These are phyloP conservation scores for Arabis hirsuta DNA, from an alignment of 345 rosid genomes.

Conservation along the genomic window DNA sequence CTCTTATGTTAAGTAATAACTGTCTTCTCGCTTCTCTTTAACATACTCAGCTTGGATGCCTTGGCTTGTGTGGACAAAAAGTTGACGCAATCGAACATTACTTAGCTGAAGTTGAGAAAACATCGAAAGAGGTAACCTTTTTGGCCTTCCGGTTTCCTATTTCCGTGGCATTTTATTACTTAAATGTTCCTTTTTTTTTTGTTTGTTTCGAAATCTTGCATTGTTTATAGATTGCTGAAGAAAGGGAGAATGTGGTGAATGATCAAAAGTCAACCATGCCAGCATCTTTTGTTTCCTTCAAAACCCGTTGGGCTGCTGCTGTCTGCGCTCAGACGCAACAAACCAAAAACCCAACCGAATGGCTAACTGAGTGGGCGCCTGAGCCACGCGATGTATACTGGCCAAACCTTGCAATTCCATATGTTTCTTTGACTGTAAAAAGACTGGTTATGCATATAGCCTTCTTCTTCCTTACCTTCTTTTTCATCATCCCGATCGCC, in stretches of 20 bases:
- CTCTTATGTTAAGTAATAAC: constrained; percentile 22
- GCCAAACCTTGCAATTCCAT: constrained; percentile 87
- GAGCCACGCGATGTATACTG: constrained; percentile 96
- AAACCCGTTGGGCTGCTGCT: constrained; percentile 96
- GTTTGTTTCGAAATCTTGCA: constrained; percentile 14
- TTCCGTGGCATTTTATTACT: not conserved
- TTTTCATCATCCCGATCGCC: constrained; percentile 92
- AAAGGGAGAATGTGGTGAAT: constrained; percentile 58
- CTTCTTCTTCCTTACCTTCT: constrained; percentile 95
- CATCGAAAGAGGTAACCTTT: constrained; percentile 69
- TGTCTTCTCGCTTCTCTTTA: constrained; percentile 16
- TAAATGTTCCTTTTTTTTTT: not conserved
- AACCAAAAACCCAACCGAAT: constrained; percentile 77
- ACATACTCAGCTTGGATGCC: constrained; percentile 79
- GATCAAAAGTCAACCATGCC: constrained; percentile 86
- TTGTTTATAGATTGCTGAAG: constrained; percentile 65
- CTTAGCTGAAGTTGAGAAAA: constrained; percentile 68
- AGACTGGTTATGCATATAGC: constrained; percentile 74
- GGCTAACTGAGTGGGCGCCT: constrained; percentile 97
- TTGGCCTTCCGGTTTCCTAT: not conserved
- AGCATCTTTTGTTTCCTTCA: constrained; percentile 94
- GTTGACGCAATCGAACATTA: constrained; percentile 79
- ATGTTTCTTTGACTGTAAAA: constrained; percentile 69
- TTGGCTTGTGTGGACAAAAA: constrained; percentile 74
- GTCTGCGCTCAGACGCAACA: constrained; percentile 98